Conservation (phyloP, 23 red algal species). For the Porphyridium purpureum region DNA sequence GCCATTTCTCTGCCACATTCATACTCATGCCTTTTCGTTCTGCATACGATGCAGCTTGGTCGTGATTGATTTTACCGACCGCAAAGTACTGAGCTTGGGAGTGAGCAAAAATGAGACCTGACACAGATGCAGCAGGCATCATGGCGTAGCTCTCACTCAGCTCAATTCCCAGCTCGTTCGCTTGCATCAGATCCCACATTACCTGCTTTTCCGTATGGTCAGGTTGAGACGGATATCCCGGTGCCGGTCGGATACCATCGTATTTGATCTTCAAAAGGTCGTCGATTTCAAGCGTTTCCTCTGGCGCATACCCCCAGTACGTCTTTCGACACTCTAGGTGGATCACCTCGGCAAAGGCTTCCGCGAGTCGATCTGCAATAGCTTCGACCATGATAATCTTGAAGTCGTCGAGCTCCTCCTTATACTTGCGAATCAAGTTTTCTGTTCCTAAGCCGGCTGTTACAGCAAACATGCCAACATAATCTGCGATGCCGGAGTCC, state of each 20-base stretch:
- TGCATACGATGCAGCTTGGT: conserved; percentile 40
- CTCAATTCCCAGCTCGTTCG: conserved; percentile 22
- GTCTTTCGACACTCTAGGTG: conserved; percentile 51
- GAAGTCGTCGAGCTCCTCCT: conserved; percentile 46
- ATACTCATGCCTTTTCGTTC: conserved; percentile 28
- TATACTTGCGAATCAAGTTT: conserved; percentile 37
- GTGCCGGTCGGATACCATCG: conserved; percentile 50
- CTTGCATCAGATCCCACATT: conserved; percentile 40
- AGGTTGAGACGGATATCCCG: conserved; percentile 28
- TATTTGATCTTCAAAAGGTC: conserved; percentile 78
- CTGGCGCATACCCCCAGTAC: conserved; percentile 47
- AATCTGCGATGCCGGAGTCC: conserved; percentile 47
- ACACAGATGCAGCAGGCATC: conserved; percentile 58
- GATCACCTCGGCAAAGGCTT: conserved; percentile 57
- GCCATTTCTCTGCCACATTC: conserved; percentile 43
- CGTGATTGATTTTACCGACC: conserved; percentile 47
- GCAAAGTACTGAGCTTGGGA: conserved; percentile 50
- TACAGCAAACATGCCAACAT: conserved; percentile 76
- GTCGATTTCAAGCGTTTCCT: conserved; percentile 31
- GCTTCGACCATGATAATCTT: conserved; percentile 64
- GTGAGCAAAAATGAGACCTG: conserved; percentile 58
- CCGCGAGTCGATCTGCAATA: conserved; percentile 54
- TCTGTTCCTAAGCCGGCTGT: conserved; percentile 39
- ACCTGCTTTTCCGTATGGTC: conserved; percentile 44
- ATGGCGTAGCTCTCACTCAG: conserved; percentile 50